Conservation (phyloP, 2,329 filamentous ascomycete genomes). For the Cytospora leucostoma region DNA sequence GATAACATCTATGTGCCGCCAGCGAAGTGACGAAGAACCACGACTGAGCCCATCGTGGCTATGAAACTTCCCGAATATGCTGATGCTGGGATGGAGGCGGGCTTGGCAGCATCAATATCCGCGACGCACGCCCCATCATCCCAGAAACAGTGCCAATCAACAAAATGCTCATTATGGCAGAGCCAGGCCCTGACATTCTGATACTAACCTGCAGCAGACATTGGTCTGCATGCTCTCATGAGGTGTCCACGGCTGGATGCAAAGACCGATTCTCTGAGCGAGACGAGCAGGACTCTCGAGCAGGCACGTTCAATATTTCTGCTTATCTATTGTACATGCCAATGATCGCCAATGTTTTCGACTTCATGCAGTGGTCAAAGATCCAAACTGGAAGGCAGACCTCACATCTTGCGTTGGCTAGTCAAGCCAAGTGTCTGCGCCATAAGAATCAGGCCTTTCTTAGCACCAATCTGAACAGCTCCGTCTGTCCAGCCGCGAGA, state of each 20-base stretch:
- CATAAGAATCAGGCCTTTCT: background rate
- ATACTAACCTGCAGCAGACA: background rate
- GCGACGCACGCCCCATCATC: background rate
- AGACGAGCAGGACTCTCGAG: background rate
- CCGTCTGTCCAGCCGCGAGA: too few relatives aligned
- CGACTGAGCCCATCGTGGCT: background rate
- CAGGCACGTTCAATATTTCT: background rate
- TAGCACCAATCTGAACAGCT: background rate
- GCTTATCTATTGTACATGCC: background rate
- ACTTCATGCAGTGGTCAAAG: slow-evolving; percentile 4
- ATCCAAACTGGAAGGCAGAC: slow-evolving; percentile 1
- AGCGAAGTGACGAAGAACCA: background rate
- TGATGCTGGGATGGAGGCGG: too few relatives aligned
- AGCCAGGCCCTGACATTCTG: slow-evolving; percentile 3
- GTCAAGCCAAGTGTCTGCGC: background rate
- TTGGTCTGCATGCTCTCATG: slow-evolving; percentile 7
- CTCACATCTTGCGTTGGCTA: slow-evolving; percentile 3
- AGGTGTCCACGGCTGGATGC: background rate
- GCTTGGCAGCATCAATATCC: background rate
- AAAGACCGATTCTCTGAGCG: background rate
- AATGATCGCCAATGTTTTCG: background rate
- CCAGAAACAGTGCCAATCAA: background rate
- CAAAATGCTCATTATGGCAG: slow-evolving; percentile 3
- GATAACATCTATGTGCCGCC: background rate
- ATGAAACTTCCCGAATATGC: too few relatives aligned